Conservation (phyloP, 768 basidiomycete genomes). For the Mrakia blollopis region DNA sequence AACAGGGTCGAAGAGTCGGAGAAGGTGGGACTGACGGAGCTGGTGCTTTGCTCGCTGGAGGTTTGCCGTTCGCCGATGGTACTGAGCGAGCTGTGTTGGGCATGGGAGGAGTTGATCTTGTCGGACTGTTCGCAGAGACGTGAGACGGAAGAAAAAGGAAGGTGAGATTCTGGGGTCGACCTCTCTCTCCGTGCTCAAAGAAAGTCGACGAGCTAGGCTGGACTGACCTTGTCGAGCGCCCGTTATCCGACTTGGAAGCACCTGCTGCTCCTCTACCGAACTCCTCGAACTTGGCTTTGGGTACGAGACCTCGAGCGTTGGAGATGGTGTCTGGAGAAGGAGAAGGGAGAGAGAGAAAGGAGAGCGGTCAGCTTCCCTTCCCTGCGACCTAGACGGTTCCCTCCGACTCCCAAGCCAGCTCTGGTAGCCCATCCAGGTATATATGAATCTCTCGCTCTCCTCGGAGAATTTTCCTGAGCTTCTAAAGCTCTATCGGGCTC, state of each 20-base stretch:
- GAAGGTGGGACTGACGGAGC: conserved; percentile 8
- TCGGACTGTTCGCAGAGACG: neutral
- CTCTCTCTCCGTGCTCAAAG: too few relatives aligned
- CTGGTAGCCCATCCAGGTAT: neutral
- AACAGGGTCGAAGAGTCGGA: neutral
- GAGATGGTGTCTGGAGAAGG: conserved; percentile 29
- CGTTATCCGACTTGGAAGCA: conserved; percentile 10
- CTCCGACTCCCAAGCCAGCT: neutral
- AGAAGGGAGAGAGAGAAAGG: neutral
- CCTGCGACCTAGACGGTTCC: neutral
- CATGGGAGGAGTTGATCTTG: conserved; percentile 2
- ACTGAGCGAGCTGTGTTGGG: neutral
- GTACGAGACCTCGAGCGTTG: conserved; percentile 63
- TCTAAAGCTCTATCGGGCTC: too few relatives aligned
- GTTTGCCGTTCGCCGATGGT: neutral
- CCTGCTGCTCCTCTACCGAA: conserved; percentile 58
- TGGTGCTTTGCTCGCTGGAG: neutral
- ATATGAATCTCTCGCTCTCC: neutral
- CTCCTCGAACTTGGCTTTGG: conserved; percentile 81
- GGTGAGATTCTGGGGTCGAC: neutral
- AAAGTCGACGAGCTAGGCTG: too few relatives aligned
- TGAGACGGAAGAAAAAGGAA: neutral
- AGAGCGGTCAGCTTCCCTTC: conserved; percentile 13
- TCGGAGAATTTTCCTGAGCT: too few relatives aligned
- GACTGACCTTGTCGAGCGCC: neutral